phyloP scores from a whole-genome alignment of 2,329 filamentous ascomycete genomes.

The Chalaropsis ovoidea region DNA sequence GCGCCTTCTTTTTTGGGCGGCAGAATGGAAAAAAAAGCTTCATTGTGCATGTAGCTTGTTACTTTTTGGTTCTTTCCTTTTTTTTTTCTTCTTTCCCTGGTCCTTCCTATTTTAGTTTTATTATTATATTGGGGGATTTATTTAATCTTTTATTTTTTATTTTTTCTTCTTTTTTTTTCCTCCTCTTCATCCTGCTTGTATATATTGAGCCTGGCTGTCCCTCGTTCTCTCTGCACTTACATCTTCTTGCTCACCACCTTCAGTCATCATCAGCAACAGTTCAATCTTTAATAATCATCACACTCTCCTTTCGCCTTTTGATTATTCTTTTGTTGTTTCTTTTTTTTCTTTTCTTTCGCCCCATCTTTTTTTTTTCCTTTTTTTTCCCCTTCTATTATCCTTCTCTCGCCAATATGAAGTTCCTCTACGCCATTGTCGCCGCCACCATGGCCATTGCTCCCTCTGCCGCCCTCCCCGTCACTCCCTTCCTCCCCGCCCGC shows the following conservation, averaged over 20 bases:
- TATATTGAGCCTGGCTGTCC: not conserved
- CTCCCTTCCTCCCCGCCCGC: not conserved
- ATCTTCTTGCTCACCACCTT: not conserved
- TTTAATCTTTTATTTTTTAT: not conserved
- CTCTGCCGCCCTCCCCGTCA: not conserved
- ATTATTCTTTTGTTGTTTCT: constrained; percentile 12
- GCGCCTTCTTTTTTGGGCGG: no score
- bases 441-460: constrained; percentile 15
- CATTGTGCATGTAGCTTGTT: not conserved
- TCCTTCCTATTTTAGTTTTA: constrained; percentile 2
- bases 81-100: not conserved
- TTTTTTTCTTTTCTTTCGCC: not conserved
- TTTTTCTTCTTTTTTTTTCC: not conserved
- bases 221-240: not conserved
- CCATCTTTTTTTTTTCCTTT: not conserved
- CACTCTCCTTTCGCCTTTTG: not conserved
- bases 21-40: not conserved
- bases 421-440: constrained; percentile 16
- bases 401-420: constrained; percentile 16
- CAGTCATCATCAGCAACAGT: not conserved
- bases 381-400: not conserved
- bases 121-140: not conserved
- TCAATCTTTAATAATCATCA: constrained; percentile 1
- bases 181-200: not conserved
- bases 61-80: not conserved